Base-by-base conservation (phyloP, 805 yeast genomes). In the Metschnikowia dekortorum region DNA sequence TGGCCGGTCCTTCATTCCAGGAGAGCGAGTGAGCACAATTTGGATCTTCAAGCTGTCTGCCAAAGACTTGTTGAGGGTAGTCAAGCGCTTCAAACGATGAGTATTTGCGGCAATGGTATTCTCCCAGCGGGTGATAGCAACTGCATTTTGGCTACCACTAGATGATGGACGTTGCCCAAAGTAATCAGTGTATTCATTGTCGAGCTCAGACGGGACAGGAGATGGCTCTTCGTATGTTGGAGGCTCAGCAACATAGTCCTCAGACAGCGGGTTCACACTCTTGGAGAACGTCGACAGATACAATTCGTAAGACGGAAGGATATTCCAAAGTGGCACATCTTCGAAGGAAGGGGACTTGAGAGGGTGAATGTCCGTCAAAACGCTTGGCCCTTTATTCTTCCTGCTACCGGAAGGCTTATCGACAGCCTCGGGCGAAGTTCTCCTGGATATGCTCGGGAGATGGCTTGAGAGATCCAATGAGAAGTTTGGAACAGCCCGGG, bases 261-360 rank as follows among this genome's bases (percentile, higher is more conserved):
- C 68, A 0, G 53, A 51, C 14, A 64, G 59, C 9, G 75, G 74
- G 8, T 66, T 63, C 46, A 70, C 59, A 47, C 60, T 63, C 46
- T 67, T 69, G 18, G 74, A 68, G 39, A 72, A 63, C 4, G 73
- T 70, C 14, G 71, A 64, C 53, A 67, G 69, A 47, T 56, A 62
- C 37, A 65, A 62, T 50, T 65, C 68, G 53, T 65, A 65, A 37
- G 66, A 62, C 26, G 69, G 69, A 8, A 65, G 62, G 26, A 65
- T 63, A 51, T 67, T 69, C 66, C 68, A 64, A 14, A 60, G 50
- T 16, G 67, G 68, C 28, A 62, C 67, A 14, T 65, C 61, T 37
- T 65, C 68, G 41, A 54, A 50, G 4, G 61, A 60, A 1, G 69
- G 68, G 33, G 67, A 61, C 30, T 39, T 47, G 18, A 62, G 44